phyloP scores from a whole-genome alignment of 2,329 filamentous ascomycete genomes.

The Paramyrothecium sp. region DNA sequence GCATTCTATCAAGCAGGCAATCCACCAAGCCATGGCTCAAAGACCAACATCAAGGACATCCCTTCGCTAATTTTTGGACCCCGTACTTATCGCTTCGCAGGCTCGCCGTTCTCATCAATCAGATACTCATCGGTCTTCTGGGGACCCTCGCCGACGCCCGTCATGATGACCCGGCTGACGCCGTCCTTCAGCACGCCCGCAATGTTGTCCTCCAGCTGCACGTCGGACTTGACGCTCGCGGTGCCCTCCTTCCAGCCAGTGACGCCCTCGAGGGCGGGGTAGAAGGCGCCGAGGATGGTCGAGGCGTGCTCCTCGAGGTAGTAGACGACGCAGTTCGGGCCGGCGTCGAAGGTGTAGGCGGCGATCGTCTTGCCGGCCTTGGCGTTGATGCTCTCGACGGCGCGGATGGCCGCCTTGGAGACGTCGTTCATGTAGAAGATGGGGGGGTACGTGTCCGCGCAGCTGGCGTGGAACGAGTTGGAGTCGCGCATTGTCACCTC shows the following conservation, averaged over 20 bases:
- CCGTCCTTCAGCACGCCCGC: slow-evolving; percentile 69
- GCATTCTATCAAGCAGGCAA: too few species aligned
- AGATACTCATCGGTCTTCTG: slow-evolving; percentile 75
- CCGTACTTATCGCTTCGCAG: slow-evolving; percentile 27
- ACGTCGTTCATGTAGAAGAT: slow-evolving; percentile 99
- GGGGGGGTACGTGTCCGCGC: slow-evolving; percentile 91
- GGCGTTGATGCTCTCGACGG: slow-evolving; percentile 86
- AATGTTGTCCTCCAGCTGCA: slow-evolving; percentile 65
- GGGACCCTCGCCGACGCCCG: slow-evolving; percentile 87
- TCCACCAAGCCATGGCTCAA: too few species aligned
- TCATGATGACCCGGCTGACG: slow-evolving; percentile 86
- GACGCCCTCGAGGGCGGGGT: slow-evolving; percentile 60
- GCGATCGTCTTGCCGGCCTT: slow-evolving; percentile 76
- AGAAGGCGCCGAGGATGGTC: slow-evolving; percentile 75
- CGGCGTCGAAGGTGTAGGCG: slow-evolving; percentile 96
- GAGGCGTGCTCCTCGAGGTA: slow-evolving; percentile 79
- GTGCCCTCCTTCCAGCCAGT: slow-evolving; percentile 69
- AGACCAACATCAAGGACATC: too few species aligned
- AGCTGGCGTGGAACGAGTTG: slow-evolving; percentile 95
- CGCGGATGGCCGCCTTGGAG: slow-evolving; percentile 79
- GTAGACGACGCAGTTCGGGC: slow-evolving; percentile 95
- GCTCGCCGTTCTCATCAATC: slow-evolving; percentile 64
- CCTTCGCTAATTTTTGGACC: too few species aligned
- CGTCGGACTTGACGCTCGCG: slow-evolving; percentile 49
- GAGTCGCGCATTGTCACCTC: slow-evolving; percentile 94